These are phyloP conservation scores for Hemileccinum impolitum DNA, from an alignment of 768 basidiomycete genomes.

Conservation along the genomic window DNA sequence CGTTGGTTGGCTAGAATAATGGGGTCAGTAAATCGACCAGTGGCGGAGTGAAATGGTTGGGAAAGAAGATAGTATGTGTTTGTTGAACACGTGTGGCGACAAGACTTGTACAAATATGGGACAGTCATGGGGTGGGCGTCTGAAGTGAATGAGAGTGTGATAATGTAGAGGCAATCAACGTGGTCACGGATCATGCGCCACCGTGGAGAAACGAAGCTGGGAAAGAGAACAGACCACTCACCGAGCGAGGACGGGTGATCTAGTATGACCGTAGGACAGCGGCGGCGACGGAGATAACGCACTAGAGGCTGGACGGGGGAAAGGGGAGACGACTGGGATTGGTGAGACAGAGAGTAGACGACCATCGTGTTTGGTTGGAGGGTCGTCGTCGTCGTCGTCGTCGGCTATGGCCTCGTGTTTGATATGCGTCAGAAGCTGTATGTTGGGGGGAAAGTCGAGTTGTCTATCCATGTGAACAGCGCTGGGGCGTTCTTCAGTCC, in stretches of 20 bases:
- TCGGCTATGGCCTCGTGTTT: constrained; percentile 8
- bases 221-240: constrained; percentile 15
- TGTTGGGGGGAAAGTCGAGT: constrained; percentile 5
- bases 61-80: not conserved
- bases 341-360: constrained; percentile 15
- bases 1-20: constrained; percentile 41
- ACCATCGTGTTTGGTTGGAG: constrained; percentile 28
- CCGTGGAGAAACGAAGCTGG: not conserved
- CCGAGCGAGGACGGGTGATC: constrained; percentile 31
- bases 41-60: not conserved
- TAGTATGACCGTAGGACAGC: constrained; percentile 22
- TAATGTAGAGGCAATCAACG: constrained; percentile 10
- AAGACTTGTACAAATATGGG: constrained; percentile 14
- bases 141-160: constrained; percentile 9
- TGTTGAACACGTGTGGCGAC: constrained; percentile 15
- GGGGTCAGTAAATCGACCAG: constrained; percentile 13
- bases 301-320: constrained; percentile 10
- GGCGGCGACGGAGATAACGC: constrained; percentile 15
- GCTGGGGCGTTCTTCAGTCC: constrained; percentile 12
- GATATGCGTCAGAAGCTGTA: constrained; percentile 10
- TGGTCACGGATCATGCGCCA: constrained; percentile 1
- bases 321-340: constrained; percentile 9
- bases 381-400: constrained; percentile 26
- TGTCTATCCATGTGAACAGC: constrained; percentile 7
- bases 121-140: constrained; percentile 1